Evolutionary conservation across 371 early-diverging fungal genomes (phyloP), one percentile per base, ranked within the genome.

Genomic region (Phascolomyces articulosus): DNA sequence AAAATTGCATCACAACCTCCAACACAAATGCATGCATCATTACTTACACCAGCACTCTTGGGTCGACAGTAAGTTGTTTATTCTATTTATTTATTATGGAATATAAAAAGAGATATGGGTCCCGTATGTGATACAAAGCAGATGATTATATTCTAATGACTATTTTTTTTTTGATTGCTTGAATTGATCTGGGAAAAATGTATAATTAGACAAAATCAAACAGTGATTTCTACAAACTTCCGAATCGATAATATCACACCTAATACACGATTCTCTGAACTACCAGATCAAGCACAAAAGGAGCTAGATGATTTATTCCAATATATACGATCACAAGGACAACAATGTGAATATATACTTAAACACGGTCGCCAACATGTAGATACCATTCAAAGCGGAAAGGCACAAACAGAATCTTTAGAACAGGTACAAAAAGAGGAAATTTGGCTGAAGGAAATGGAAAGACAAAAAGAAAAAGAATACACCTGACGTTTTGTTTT

Each of bases 211-310:
- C 77, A 72, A 58, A 70, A 68, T 20, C 77, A 80, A 59, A 59
- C 65, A 24, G 70, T 77, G 18, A 65, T 64, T n/a, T 60, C 75
- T 55, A 80, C 80, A 10, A 77, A 65, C 65, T 82, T 82, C 64
- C 64, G 75, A 54, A 79, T 75, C 40, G 82, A 82, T 40, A 77
- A 77, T 38, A 82, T 82, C 24, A 48, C 69, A 28, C 65, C 68
- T 8, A 62, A 64, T 2, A 82, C 79, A 15, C 71, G 75, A 21
- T 79, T 73, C 51, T 63, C 74, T 23, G 82, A 82, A 61, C 40
- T 82, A 18, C 82, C 82, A 10, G 79, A 79, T 47, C 70, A 71
- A 55, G 82, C 82, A 51, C 77, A 75, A 49, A 68, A 63, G 41
- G 79, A 82, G 55, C 62, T 82, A 23, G 79, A 79, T 40, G 75